These are phyloP conservation scores for Aspergillus fumigatus DNA, from an alignment of 2,329 filamentous ascomycete species.

Conservation along the genomic window DNA sequence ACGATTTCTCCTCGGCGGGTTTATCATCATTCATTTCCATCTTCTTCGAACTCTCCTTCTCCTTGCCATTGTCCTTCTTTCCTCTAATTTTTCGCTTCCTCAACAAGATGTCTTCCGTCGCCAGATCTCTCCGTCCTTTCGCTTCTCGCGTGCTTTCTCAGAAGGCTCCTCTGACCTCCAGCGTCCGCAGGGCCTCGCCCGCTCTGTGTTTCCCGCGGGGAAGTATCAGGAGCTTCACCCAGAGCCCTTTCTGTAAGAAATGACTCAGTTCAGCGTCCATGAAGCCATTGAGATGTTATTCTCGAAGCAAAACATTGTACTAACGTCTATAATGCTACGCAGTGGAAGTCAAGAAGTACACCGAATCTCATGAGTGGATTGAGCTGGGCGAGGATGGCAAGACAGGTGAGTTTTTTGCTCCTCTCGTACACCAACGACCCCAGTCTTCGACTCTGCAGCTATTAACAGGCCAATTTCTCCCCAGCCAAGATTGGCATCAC, in stretches of 20 bases:
- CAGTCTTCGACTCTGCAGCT: not conserved
- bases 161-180: constrained; percentile 29
- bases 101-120: constrained; percentile 35
- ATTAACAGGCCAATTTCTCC: not conserved
- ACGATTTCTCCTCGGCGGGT: constrained; percentile 7
- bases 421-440: not conserved
- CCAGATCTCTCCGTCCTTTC: constrained; percentile 33
- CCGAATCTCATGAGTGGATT: constrained; percentile 97
- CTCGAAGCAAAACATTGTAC: constrained; percentile 8
- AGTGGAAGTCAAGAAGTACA: constrained; percentile 68
- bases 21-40: not conserved
- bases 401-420: constrained; percentile 49
- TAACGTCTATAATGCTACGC: constrained; percentile 30
- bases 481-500: constrained; percentile 77
- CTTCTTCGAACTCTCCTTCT: constrained; percentile 5
- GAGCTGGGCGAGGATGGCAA: constrained; percentile 79
- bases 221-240: constrained; percentile 38
- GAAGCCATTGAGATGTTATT: constrained; percentile 5
- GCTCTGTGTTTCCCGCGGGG: constrained; percentile 39
- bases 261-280: constrained; percentile 1
- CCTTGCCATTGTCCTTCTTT: constrained; percentile 11
- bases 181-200: constrained; percentile 27
- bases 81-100: constrained; percentile 7
- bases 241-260: constrained; percentile 36
- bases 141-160: constrained; percentile 34